Conservation (phyloP, 2,329 filamentous ascomycete species). For the Colletotrichum limetticola region DNA sequence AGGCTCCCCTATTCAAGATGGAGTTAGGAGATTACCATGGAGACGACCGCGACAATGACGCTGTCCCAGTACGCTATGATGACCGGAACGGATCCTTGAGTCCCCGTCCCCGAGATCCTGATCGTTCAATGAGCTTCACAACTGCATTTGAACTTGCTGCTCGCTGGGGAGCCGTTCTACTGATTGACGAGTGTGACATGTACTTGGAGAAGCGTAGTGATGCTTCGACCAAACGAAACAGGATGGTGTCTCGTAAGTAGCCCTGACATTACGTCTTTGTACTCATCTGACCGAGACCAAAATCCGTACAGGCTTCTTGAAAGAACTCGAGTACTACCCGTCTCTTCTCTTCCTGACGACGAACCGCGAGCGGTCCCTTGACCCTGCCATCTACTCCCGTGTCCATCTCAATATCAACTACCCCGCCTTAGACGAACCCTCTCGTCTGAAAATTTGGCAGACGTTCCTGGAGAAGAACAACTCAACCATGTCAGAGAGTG, state of each 20-base stretch:
- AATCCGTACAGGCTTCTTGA: constrained; percentile 66
- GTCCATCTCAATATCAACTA: constrained; percentile 57
- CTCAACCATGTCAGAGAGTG: constrained; percentile 22
- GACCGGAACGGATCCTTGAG: background rate
- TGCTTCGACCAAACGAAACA: constrained; percentile 22
- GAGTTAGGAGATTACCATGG: constrained; percentile 72
- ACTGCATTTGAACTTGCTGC: constrained; percentile 55
- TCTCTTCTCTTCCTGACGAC: constrained; percentile 92
- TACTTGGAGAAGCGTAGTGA: constrained; percentile 82
- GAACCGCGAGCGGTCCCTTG: constrained; percentile 70
- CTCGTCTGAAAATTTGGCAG: constrained; percentile 40
- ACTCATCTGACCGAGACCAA: background rate
- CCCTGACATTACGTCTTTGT: background rate
- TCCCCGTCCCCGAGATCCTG: constrained; percentile 55
- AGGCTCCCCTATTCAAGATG: constrained; percentile 51
- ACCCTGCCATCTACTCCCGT: constrained; percentile 59
- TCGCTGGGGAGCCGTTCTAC: constrained; percentile 82
- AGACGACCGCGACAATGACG: constrained; percentile 52
- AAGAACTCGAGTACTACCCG: constrained; percentile 90
- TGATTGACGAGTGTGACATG: constrained; percentile 88
- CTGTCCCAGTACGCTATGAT: constrained; percentile 37
- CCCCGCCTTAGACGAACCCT: constrained; percentile 37
- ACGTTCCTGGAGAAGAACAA: constrained; percentile 37
- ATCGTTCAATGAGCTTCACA: constrained; percentile 40
- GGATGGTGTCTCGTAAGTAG: constrained; percentile 26